These are phyloP conservation scores for Ophidiomyces ophidiicola DNA, from an alignment of 2,329 filamentous ascomycete species.

Conservation along the genomic window DNA sequence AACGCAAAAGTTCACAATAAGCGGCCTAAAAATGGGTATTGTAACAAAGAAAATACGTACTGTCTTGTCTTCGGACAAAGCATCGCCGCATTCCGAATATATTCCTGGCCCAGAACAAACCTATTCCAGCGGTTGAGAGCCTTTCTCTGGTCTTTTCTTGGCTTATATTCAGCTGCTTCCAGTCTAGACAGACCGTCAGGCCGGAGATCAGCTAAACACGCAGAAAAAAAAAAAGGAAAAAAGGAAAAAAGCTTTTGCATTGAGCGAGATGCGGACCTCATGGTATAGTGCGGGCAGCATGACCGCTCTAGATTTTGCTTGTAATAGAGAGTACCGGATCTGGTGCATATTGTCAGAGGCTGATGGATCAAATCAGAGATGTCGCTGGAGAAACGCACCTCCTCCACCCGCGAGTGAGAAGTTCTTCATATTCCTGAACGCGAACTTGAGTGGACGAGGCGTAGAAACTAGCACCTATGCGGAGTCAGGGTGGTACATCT, in stretches of 20 bases:
- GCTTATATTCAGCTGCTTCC: conserved; percentile 32
- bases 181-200: conserved; percentile 21
- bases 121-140: conserved; percentile 39
- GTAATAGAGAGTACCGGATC: conserved; percentile 39
- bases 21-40: background rate
- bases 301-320: conserved; percentile 53
- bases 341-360: conserved; percentile 14
- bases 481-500: conserved; percentile 3
- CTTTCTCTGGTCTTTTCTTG: conserved; percentile 37
- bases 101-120: conserved; percentile 37
- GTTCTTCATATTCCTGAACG: conserved; percentile 36
- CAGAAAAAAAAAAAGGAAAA: background rate
- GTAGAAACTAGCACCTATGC: conserved; percentile 36
- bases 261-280: conserved; percentile 26
- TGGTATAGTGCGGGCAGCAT: conserved; percentile 73
- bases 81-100: conserved; percentile 34
- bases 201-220: background rate
- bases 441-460: conserved; percentile 34
- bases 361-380: background rate
- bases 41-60: conserved; percentile 25
- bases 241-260: background rate
- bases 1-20: background rate
- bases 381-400: conserved; percentile 24
- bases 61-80: conserved; percentile 35
- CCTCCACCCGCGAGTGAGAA: conserved; percentile 40